A percentile compares a stretch with the other conserved stretches of the same genome.
Evolutionary conservation across 208 protist species (phyloP).

Genomic region (Wallacemonas rigidus): DNA sequence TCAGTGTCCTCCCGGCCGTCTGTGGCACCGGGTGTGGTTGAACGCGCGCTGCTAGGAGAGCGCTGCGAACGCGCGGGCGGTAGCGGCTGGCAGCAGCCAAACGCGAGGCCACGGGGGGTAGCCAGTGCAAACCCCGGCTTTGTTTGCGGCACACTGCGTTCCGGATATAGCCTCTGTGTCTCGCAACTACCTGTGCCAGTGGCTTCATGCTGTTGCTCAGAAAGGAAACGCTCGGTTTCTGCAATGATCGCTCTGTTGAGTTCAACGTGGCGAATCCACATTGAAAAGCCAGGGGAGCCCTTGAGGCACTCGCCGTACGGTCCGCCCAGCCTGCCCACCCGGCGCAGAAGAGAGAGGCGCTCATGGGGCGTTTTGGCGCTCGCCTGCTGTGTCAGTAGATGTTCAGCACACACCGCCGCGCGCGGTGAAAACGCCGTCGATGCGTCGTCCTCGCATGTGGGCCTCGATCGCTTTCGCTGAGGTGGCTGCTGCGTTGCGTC

Average conservation of each 20-base stretch:
- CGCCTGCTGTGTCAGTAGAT: conserved; percentile 20
- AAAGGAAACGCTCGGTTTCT: conserved; percentile 39
- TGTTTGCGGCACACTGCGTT: not conserved
- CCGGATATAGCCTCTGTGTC: too few relatives aligned
- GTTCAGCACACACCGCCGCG: conserved; percentile 9
- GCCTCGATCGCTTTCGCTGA: too few relatives aligned
- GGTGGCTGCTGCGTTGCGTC: not conserved
- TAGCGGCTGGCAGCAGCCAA: conserved; percentile 10
- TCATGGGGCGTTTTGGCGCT: conserved; percentile 18
- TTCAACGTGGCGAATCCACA: conserved; percentile 42
- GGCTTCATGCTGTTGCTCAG: not conserved
- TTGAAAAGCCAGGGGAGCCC: conserved; percentile 27
- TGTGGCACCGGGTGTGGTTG: not conserved
- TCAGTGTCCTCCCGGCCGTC: not conserved
- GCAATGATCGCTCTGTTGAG: conserved; percentile 27
- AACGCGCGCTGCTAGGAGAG: not conserved
- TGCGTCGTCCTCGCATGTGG: not conserved
- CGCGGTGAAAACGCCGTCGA: not conserved
- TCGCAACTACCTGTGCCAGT: too few relatives aligned
- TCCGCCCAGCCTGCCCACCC: conserved; percentile 49
- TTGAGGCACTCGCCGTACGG: conserved; percentile 42
- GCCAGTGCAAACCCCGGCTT: not conserved
- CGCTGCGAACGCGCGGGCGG: not conserved
- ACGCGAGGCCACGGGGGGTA: too few relatives aligned
- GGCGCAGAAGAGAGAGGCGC: conserved; percentile 20